Evolutionary conservation across 2,329 filamentous ascomycete genomes (phyloP), one percentile per base, ranked within the genome.

Genomic region (Xylariomycetidae sp.): DNA sequence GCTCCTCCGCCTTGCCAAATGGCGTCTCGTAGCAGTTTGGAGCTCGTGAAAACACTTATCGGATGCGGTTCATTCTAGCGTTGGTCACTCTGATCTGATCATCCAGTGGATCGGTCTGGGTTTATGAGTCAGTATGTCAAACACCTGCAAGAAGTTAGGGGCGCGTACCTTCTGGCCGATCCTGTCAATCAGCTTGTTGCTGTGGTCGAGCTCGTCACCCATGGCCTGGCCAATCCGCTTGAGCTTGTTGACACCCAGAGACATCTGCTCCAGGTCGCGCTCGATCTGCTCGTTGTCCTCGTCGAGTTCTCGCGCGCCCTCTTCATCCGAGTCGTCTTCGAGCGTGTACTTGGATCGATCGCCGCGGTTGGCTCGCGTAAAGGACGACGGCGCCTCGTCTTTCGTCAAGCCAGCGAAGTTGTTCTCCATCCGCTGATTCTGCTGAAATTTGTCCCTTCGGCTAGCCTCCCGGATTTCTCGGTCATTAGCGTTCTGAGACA

Each of bases 131-230:
- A 46, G 38, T 17, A 23, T 12, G 20, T 23, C 8, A 12, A 23
- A 23, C 20, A 23, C 20, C 20, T 23, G 20, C 12, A 12, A n/a
- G n/a, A n/a, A n/a, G n/a, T n/a, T n/a, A n/a, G n/a, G n/a, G n/a
- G n/a, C n/a, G n/a, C n/a, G 54, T 62, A 84, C 84, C 82, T 93
- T 93, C 46, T 67, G 67, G 44, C 75, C 84, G 53, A 95, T 86
- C 38, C 79, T 73, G 42, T 84, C 80, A 52, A 95, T 82, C 51
- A 67, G 56, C 49, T 73, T 72, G 60, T 93, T 93, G 64, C 93
- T 85, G 37, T 73, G 65, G 40, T 86, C 79, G 16, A 92, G 72
- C 56, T 92, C 85, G 29, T 74, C 67, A 29, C 81, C 82, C 52
- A 87, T 89, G 28, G 82, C 84, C 46, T 72, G 68, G 12, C 84